phyloP scores from a whole-genome alignment of 176 grass and related monocot species.

The Typha latifolia region DNA sequence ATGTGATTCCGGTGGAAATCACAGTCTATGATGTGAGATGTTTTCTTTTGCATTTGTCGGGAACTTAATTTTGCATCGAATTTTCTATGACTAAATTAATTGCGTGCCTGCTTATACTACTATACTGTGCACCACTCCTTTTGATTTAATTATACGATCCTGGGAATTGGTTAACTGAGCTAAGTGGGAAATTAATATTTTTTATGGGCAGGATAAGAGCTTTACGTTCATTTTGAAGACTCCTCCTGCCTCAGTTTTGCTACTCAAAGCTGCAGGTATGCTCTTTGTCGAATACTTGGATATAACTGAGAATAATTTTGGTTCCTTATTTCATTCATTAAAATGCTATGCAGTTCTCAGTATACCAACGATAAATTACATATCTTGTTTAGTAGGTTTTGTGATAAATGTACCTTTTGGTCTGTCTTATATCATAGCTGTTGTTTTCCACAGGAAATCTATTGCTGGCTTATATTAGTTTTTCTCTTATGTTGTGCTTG shows the following conservation, averaged over 20 bases:
- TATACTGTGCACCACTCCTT: background rate
- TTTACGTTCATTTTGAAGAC: constrained; percentile 98
- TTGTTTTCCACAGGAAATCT: background rate
- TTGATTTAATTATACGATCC: background rate
- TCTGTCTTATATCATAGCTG: background rate
- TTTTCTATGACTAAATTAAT: background rate
- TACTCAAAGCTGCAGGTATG: constrained; percentile 92
- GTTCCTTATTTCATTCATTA: background rate
- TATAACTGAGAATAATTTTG: background rate
- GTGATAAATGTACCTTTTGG: background rate
- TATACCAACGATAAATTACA: background rate
- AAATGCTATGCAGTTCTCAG: background rate
- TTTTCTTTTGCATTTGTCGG: background rate
- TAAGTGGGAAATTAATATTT: background rate
- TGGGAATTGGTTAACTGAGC: too few species aligned
- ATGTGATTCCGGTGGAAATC: constrained; percentile 97
- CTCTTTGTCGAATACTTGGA: background rate
- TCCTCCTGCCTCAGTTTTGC: constrained; percentile 82
- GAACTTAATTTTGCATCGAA: background rate
- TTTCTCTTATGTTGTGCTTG: too few species aligned
- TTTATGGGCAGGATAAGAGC: constrained; percentile 70
- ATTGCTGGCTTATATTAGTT: too few species aligned
- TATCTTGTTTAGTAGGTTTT: background rate
- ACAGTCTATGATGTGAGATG: constrained; percentile 86
- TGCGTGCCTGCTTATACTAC: too few species aligned